Conservation (phyloP, 2,329 filamentous ascomycete species). For the Penicillium sp. region DNA sequence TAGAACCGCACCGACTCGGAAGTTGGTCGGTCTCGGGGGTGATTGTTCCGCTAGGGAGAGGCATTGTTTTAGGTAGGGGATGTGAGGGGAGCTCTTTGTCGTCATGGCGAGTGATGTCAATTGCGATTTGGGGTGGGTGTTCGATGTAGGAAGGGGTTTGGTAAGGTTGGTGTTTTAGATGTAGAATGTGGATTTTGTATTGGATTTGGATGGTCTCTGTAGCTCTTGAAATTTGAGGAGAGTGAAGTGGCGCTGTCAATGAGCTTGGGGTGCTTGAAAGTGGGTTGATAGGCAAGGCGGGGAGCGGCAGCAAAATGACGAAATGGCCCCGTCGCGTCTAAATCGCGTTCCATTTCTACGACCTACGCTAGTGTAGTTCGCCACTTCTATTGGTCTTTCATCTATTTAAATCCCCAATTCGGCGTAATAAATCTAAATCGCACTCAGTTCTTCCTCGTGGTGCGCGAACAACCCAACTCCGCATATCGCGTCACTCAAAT, state of each 20-base stretch:
- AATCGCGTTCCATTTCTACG: conserved; percentile 21
- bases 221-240: background rate
- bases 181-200: background rate
- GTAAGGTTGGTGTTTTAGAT: background rate
- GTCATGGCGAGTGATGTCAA: conserved; percentile 18
- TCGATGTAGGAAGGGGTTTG: background rate
- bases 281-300: conserved; percentile 13
- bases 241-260: background rate
- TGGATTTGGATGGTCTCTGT: background rate
- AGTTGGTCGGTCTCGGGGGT: conserved; percentile 85
- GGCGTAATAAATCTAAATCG: background rate
- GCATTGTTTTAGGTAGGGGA: conserved; percentile 65
- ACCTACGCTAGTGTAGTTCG: background rate
- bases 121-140: background rate
- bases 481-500: background rate
- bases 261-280: conserved; percentile 3
- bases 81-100: conserved; percentile 31
- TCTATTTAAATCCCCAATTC: background rate
- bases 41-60: conserved; percentile 75
- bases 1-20: conserved; percentile 89
- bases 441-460: background rate
- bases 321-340: conserved; percentile 25
- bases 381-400: background rate
- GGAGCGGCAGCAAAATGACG: conserved; percentile 29
- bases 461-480: too few relatives aligned